Conservation (phyloP, 2,329 filamentous ascomycete genomes). For the Tricladium varicosporioides region DNA sequence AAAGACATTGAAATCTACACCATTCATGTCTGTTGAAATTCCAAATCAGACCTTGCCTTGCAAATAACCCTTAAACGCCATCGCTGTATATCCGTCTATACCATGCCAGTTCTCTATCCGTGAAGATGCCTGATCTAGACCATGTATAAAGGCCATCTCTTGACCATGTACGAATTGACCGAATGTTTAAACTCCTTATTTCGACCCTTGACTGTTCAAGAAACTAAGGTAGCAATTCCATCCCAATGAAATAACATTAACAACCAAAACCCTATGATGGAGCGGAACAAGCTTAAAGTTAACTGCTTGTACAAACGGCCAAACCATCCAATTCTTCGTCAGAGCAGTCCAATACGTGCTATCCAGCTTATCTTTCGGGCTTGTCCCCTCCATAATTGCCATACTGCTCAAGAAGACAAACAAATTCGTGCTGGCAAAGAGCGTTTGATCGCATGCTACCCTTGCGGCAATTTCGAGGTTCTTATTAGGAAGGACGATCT, state of each 20-base stretch:
- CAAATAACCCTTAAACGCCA: slow-evolving; percentile 18
- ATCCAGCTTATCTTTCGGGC: slow-evolving; percentile 58
- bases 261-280: slow-evolving; percentile 66
- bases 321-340: slow-evolving; percentile 68
- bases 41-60: too few relatives aligned
- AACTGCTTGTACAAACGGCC: slow-evolving; percentile 64
- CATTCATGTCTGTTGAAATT: background rate
- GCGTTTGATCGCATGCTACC: slow-evolving; percentile 61
- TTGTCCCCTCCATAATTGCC: slow-evolving; percentile 61
- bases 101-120: background rate
- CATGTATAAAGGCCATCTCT: background rate
- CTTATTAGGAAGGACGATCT: slow-evolving; percentile 54
- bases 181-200: background rate
- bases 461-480: slow-evolving; percentile 61
- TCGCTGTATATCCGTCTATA: slow-evolving; percentile 16
- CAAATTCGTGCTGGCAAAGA: slow-evolving; percentile 66
- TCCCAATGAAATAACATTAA: slow-evolving; percentile 67
- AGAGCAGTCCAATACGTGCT: slow-evolving; percentile 59
- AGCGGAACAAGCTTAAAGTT: slow-evolving; percentile 72
- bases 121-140: slow-evolving; percentile 1
- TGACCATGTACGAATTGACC: background rate
- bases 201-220: slow-evolving; percentile 26
- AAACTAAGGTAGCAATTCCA: slow-evolving; percentile 43
- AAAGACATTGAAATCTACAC: background rate
- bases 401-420: slow-evolving; percentile 65